Evolutionary conservation across 495 filamentous ascomycete species (phyloP), one percentile per base, ranked within the genome.

Genomic region (Parathielavia hyrcaniae): DNA sequence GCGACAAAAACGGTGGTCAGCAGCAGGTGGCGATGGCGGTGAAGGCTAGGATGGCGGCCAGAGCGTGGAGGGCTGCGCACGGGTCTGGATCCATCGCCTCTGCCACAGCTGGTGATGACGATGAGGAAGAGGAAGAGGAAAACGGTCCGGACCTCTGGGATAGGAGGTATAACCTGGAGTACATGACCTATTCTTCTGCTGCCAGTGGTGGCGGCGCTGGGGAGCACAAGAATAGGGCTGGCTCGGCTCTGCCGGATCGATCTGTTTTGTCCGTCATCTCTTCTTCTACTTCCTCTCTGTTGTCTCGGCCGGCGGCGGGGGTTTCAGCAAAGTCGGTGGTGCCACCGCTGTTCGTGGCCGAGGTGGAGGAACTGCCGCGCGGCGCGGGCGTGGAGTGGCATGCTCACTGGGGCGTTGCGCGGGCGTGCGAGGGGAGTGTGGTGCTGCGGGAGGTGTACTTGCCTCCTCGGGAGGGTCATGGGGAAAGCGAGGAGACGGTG

Each of bases 121-220:
- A 70, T 5, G 71, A 74, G 34, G 67, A 62, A 1, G 64, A 62
- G 2, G 70, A 71, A 13, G 71, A 70, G 0, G 77, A 81, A 0
- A 72, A 72, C 4, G 79, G 76, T 0, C 72, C 85, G 53, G 89
- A 95, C 72, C 73, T 83, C 5, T 93, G 89, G 89, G 86, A 92
- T 66, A 75, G 75, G 53, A 83, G 74, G 60, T 80, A 84, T 58
- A 82, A 86, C 54, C 68, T 67, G 6, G 14, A 53, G 20, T 77
- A 70, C 39, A 67, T 63, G 60, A 66, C 69, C 4, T 69, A 68
- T 20, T 56, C 59, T 2, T 69, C 68, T 20, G 56, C 59, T 2
- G 53, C 38, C 4, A 55, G 52, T 20, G 46, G 56, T 19, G 55
- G 46, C 19, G 53, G 54, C 11, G 51, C 51, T 11, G 63, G 26